Base-by-base conservation (phyloP, 169 alveolate genomes). In the Plasmodium coatneyi region DNA sequence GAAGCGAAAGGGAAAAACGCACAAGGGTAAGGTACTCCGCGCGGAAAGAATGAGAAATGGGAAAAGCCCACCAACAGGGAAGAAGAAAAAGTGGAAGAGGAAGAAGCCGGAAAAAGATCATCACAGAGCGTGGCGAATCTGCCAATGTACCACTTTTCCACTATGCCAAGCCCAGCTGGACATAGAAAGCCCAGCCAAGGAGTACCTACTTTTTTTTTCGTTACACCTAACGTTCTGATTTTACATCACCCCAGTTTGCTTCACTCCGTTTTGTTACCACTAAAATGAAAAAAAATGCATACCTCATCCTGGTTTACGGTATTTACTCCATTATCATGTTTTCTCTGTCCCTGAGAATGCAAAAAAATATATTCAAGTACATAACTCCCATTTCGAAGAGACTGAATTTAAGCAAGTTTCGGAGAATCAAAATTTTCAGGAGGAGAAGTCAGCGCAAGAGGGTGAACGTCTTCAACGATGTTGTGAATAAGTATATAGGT, bases 401-500 rank as follows among this genome's bases (percentile, higher is more conserved):
- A 71, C 34, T 91, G 22, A 91, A 56, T 66, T 81, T 91, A 71
- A 82, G 72, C n/a, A 91, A 71, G 74, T 71, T 81, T 30, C 46
- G 92, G 41, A 70, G 56, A 81, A 43, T 80, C 7, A 80, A 91
- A 30, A 12, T 71, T 28, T 81, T 91, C 54, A 71, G 92, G 82
- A 90, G 56, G 82, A 82, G 83, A 71, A 91, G 34, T n/a, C 83
- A 71, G 32, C 72, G 14, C 71, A 82, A 91, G 56, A 70, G 83
- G 54, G 80, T 91, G 39, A 46, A 71, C 16, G 84, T 71, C 32
- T 91, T 91, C 34, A 91, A 91, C 54, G 92, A 82, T 81, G 95
- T 82, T 32, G 95, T 91, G 12, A 91, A 91, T 56, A 91, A 91
- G 56, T 91, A 91, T 52, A 91, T 91, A 70, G 95, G 95, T 91